A percentile compares a stretch with the other conserved stretches of the same genome.
phyloP scores from a whole-genome alignment of 2,329 filamentous ascomycete genomes.

The Coniochaeta sp. region DNA sequence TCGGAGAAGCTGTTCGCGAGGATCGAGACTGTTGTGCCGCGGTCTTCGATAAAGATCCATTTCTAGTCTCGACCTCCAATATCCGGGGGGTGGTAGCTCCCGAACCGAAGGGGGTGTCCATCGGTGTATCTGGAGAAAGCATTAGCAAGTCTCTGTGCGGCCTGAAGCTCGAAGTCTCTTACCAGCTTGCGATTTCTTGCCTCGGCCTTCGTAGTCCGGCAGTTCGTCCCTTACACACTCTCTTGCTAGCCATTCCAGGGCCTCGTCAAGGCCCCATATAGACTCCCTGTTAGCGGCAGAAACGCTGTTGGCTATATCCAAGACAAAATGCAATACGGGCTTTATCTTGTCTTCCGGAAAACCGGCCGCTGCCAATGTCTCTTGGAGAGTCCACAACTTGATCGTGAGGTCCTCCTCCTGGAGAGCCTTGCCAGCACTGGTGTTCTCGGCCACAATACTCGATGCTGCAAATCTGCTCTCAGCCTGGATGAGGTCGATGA shows the following conservation, averaged over 20 bases:
- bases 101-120: constrained; percentile 41
- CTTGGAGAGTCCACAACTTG: constrained; percentile 77
- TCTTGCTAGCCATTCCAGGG: constrained; percentile 83
- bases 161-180: constrained; percentile 2
- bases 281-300: constrained; percentile 50
- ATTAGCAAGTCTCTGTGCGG: background rate
- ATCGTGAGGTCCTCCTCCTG: constrained; percentile 73
- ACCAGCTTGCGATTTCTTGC: constrained; percentile 30
- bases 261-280: constrained; percentile 81
- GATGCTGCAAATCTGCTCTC: constrained; percentile 54
- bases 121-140: constrained; percentile 32
- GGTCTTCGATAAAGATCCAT: constrained; percentile 24
- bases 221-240: constrained; percentile 63
- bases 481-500: constrained; percentile 64
- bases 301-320: constrained; percentile 60
- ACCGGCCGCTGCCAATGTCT: constrained; percentile 60
- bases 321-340: constrained; percentile 55
- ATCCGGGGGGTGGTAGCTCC: constrained; percentile 41
- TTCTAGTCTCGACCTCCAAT: constrained; percentile 22
- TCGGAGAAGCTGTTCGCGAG: constrained; percentile 23
- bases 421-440: constrained; percentile 39
- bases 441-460: constrained; percentile 36
- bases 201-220: constrained; percentile 57
- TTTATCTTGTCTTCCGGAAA: constrained; percentile 59
- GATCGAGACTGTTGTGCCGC: constrained; percentile 18